phyloP scores from a whole-genome alignment of 1,284 basidiomycete genomes.

The Flammula alnicola region DNA sequence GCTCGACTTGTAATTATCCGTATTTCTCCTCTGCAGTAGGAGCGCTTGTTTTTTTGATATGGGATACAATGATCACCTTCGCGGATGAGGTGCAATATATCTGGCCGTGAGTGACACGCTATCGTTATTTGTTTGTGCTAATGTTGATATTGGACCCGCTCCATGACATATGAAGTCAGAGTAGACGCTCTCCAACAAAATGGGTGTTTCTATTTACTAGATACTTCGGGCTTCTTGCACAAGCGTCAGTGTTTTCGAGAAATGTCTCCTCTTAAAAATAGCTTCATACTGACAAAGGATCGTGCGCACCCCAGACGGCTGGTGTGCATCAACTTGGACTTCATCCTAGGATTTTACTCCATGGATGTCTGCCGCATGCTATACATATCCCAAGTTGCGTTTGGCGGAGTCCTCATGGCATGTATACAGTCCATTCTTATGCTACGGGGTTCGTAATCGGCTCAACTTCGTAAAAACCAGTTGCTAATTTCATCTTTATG shows the following conservation, averaged over 20 bases:
- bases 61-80: constrained; percentile 22
- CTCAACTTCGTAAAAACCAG: not conserved
- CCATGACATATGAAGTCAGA: constrained; percentile 11
- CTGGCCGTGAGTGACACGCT: constrained; percentile 21
- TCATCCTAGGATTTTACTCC: constrained; percentile 10
- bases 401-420: constrained; percentile 22
- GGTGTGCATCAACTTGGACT: constrained; percentile 15
- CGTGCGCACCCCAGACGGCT: constrained; percentile 13
- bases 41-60: constrained; percentile 21
- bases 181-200: constrained; percentile 22
- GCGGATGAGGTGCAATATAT: constrained; percentile 22
- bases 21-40: constrained; percentile 12
- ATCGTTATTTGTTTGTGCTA: not conserved
- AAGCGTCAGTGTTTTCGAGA: constrained; percentile 17
- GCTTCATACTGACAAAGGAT: not conserved
- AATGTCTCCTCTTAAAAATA: constrained; percentile 2
- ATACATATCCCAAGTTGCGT: constrained; percentile 20
- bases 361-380: constrained; percentile 19
- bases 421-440: constrained; percentile 23
- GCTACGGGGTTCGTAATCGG: constrained; percentile 16
- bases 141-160: not conserved
- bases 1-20: not conserved
- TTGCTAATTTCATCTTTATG: not conserved
- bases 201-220: constrained; percentile 29
- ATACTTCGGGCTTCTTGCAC: constrained; percentile 24